These are phyloP conservation scores for Emmonsia crescens DNA, from an alignment of 2,329 filamentous ascomycete genomes.

Conservation along the genomic window DNA sequence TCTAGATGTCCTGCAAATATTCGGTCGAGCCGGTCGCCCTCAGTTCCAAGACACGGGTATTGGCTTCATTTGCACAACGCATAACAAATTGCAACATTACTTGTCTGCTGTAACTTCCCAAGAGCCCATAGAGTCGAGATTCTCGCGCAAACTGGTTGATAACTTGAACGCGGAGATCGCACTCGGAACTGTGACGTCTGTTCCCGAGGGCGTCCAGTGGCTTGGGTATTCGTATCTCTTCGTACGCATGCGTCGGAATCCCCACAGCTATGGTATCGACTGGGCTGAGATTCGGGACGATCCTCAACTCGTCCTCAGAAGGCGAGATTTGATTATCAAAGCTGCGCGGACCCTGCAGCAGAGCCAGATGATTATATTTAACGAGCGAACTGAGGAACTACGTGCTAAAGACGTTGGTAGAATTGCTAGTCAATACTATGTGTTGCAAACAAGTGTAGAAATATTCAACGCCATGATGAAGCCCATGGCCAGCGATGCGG, in stretches of 20 bases:
- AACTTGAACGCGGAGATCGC: slow-evolving; percentile 94
- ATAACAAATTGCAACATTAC: slow-evolving; percentile 89
- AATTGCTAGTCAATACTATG: slow-evolving; percentile 95
- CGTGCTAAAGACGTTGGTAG: slow-evolving; percentile 89
- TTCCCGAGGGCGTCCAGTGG: slow-evolving; percentile 90
- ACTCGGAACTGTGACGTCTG: slow-evolving; percentile 86
- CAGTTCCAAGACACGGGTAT: slow-evolving; percentile 97
- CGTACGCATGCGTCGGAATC: slow-evolving; percentile 89
- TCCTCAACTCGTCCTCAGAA: slow-evolving; percentile 72
- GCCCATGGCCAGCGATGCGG: slow-evolving; percentile 73
- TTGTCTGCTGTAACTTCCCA: slow-evolving; percentile 88
- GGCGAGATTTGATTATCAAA: slow-evolving; percentile 75
- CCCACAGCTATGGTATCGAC: slow-evolving; percentile 86
- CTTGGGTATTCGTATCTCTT: slow-evolving; percentile 96
- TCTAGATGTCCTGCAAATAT: slow-evolving; percentile 93
- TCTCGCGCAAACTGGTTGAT: slow-evolving; percentile 86
- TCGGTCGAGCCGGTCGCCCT: slow-evolving; percentile 92
- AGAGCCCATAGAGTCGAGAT: slow-evolving; percentile 92
- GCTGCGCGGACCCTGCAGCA: slow-evolving; percentile 78
- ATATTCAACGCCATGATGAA: slow-evolving; percentile 96
- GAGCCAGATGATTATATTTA: slow-evolving; percentile 98
- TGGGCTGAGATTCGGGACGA: slow-evolving; percentile 86
- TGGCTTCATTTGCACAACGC: slow-evolving; percentile 93
- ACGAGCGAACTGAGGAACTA: slow-evolving; percentile 85
- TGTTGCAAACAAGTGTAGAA: slow-evolving; percentile 83